phyloP scores from a whole-genome alignment of 2,329 filamentous ascomycete species.

The Geosmithia morbida region DNA sequence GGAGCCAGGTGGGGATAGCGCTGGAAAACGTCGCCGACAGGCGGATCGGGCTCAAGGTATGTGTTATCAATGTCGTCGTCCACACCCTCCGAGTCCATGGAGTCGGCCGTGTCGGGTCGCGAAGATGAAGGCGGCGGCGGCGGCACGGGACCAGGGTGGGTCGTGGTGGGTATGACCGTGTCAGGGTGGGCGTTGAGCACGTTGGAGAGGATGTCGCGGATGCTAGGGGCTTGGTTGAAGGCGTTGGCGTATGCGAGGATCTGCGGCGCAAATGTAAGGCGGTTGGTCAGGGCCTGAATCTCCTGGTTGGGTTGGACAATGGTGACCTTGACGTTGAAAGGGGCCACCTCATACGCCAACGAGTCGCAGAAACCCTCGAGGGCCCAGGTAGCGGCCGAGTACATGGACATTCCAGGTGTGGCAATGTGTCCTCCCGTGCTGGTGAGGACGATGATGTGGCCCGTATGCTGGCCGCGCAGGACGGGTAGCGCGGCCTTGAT shows the following conservation, averaged over 20 bases:
- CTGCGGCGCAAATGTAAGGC: slow-evolving; percentile 69
- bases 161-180: slow-evolving; percentile 27
- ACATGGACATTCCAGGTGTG: slow-evolving; percentile 80
- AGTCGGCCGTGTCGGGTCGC: slow-evolving; percentile 1
- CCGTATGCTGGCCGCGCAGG: slow-evolving; percentile 66
- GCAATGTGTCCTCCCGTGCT: slow-evolving; percentile 87
- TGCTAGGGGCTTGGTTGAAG: slow-evolving; percentile 51
- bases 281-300: slow-evolving; percentile 74
- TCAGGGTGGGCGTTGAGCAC: slow-evolving; percentile 65
- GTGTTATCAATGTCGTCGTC: slow-evolving; percentile 4
- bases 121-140: slow-evolving; percentile 1
- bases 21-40: slow-evolving; percentile 34
- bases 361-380: slow-evolving; percentile 93
- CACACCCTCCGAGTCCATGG: slow-evolving; percentile 12
- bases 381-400: slow-evolving; percentile 87
- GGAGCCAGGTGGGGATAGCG: slow-evolving; percentile 62
- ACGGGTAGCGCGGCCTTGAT: slow-evolving; percentile 77
- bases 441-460: slow-evolving; percentile 81
- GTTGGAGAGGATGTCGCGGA: slow-evolving; percentile 69
- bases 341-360: slow-evolving; percentile 88
- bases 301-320: slow-evolving; percentile 95
- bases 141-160: slow-evolving; percentile 2
- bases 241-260: slow-evolving; percentile 37
- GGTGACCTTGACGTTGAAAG: slow-evolving; percentile 92
- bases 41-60: slow-evolving; percentile 17